Evolutionary conservation across 2,329 filamentous ascomycete species (phyloP).

Genomic region (Monosporascus ibericus): DNA sequence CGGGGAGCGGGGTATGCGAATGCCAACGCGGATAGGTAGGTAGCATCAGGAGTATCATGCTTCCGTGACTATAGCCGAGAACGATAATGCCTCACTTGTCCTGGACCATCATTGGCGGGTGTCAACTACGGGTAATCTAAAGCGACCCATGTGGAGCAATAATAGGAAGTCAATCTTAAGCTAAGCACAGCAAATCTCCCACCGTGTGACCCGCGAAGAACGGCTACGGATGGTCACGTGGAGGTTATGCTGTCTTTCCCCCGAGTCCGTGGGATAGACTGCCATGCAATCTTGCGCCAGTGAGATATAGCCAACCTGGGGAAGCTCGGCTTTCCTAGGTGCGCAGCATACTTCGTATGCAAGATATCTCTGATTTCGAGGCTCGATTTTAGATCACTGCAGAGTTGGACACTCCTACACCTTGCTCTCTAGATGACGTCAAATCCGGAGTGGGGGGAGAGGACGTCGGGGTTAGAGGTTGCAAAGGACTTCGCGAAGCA

Average conservation of each 20-base stretch:
- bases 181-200: background rate
- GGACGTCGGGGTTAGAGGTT: slow-evolving; percentile 30
- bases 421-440: slow-evolving; percentile 18
- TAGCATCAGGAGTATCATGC: background rate
- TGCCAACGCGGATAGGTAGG: background rate
- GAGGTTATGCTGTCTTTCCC: background rate
- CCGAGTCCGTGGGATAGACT: background rate
- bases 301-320: background rate
- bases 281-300: background rate
- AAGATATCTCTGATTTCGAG: background rate
- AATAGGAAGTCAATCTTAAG: background rate
- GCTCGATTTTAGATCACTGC: background rate
- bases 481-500: slow-evolving; percentile 20
- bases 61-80: background rate
- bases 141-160: background rate
- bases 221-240: too few relatives aligned
- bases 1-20: background rate
- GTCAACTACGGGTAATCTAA: background rate
- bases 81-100: background rate
- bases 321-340: too few relatives aligned
- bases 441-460: slow-evolving; percentile 21
- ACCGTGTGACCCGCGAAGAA: too few relatives aligned
- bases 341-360: background rate
- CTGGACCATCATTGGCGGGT: background rate
- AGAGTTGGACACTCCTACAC: background rate